Base-by-base conservation (phyloP, 1,139 yeast genomes). In the Debaryomycetaceae sp. region DNA sequence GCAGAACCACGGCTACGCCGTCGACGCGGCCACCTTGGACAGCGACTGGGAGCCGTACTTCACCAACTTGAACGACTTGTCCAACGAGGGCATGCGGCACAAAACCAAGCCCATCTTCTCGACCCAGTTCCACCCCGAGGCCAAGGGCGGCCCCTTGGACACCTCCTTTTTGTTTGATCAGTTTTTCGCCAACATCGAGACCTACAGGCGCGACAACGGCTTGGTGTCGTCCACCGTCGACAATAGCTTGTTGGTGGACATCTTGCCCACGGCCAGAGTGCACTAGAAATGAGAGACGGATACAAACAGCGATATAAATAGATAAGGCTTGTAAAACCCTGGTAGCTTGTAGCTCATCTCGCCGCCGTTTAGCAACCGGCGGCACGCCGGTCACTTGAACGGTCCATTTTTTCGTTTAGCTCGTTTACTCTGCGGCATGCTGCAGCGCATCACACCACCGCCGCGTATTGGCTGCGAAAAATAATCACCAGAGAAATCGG, bases 1-100 rank as follows among this genome's bases (percentile, higher is more conserved):
- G 20, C 98, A 91, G 67, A 91, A 91, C 65, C 98, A 91, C 56
- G 98, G 98, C 41, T 91, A 89, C 53, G 98, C 97, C 3, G 97
- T 91, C 30, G 96, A 89, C 53, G 79, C 82, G 16, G 43, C 64
- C 17, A 83, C 96, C 18, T 71, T 91, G 48, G 78, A 81, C 32
- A 53, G 72, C 22, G 89, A 83, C 34, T 91, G 88, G 81, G 89
- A 86, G 49, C 71, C 72, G 18, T 89, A 80, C 58, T 91, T 91
- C 57, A 75, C 91, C 47, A 91, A 91, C 63, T 71, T 91, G 65
- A 91, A 91, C 56, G 98, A 91, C 59, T 81, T 85, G 58, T 84
- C 95, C 34, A 91, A 91, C 57, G 98, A 91, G 65, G 98, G 98
- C 48, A 88, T 91, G 95, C 82, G 79, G 49, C 97, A 91, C 61